Conservation (phyloP, 148 eudicot genomes). For the Camellia granthamiana region DNA sequence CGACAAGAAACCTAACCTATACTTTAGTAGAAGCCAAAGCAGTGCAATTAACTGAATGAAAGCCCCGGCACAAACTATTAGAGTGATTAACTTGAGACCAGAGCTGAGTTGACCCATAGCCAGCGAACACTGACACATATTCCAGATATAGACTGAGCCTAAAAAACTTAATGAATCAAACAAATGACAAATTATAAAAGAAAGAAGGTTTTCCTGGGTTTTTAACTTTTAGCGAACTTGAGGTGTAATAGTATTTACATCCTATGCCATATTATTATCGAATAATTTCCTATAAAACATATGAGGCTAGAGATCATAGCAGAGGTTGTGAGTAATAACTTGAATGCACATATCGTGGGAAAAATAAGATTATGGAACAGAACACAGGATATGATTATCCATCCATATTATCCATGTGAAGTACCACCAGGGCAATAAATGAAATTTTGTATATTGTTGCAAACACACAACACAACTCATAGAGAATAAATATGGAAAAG, state of each 20-base stretch:
- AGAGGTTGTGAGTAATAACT: not conserved
- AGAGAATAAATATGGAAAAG: no score
- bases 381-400: not conserved
- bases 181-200: no score
- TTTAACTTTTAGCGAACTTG: no score
- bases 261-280: no score
- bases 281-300: not conserved
- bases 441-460: not conserved
- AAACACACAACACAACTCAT: not conserved
- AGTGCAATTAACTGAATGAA: constrained; percentile 58
- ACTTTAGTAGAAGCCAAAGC: constrained; percentile 70
- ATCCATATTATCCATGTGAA: not conserved
- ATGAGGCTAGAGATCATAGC: not conserved
- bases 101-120: constrained; percentile 82
- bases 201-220: no score
- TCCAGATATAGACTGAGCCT: no score
- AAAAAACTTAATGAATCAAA: no score
- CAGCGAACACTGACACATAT: constrained; percentile 65
- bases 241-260: no score
- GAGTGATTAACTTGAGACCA: constrained; percentile 66
- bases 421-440: no score
- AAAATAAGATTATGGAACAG: not conserved
- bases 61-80: constrained; percentile 69
- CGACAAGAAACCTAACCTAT: constrained; percentile 43
- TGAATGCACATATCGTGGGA: not conserved